A percentile compares a stretch with the other conserved stretches of the same genome.
Conservation (phyloP, 305 asterid species). For the Solanum aculeatissimum region DNA sequence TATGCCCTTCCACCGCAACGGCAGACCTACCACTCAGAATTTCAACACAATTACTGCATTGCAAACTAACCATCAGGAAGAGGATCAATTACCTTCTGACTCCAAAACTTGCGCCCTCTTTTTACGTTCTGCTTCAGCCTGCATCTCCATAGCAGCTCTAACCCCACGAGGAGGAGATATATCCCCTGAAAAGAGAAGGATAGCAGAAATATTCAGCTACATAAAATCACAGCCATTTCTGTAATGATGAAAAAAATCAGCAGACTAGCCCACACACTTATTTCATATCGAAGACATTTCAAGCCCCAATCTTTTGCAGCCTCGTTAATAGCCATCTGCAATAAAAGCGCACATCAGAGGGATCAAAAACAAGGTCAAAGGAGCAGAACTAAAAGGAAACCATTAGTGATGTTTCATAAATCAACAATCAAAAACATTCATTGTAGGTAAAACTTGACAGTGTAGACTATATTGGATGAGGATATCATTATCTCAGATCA, state of each 20-base stretch:
- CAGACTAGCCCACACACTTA: constrained; percentile 42
- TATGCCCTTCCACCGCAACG: neutral
- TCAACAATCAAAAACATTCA: neutral
- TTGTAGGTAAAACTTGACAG: neutral
- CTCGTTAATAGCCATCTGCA: constrained; percentile 75
- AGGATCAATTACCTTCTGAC: constrained; percentile 58
- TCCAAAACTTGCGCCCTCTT: constrained; percentile 83
- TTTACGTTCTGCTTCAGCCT: constrained; percentile 96
- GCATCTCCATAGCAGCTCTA: constrained; percentile 92
- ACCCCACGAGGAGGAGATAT: constrained; percentile 88
- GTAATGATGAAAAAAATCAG: neutral
- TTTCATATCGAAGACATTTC: constrained; percentile 86
- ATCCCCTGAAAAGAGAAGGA: constrained; percentile 44
- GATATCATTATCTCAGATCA: neutral
- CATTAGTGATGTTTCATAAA: neutral
- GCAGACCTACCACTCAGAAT: neutral
- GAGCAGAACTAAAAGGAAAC: neutral
- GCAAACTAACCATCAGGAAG: neutral
- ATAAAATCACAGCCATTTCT: neutral
- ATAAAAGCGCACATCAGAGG: neutral
- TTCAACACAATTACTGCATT: neutral
- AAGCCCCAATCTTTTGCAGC: constrained; percentile 91
- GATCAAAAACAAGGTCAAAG: constrained; percentile 1
- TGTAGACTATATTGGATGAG: neutral
- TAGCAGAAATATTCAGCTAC: neutral